Evolutionary conservation across 192 early-diverging fungal species (phyloP).

Genomic region (Helicostylum pulchrum): DNA sequence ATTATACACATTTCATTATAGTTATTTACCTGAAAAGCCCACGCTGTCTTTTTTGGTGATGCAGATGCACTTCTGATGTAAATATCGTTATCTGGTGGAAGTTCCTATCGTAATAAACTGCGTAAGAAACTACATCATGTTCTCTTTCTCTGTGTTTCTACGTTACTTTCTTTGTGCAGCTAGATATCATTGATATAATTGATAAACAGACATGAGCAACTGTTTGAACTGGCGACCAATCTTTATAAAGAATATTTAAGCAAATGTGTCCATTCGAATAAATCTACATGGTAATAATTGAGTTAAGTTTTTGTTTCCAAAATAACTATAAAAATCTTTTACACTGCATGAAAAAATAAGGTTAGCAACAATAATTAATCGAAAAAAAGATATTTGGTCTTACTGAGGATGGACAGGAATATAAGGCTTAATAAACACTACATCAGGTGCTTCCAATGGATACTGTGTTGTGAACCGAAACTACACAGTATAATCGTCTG

Average conservation of each 20-base stretch:
- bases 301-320: not conserved
- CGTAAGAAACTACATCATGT: not conserved
- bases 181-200: conserved; percentile 89
- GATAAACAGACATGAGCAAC: conserved; percentile 86
- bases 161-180: conserved; percentile 70
- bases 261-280: conserved; percentile 98
- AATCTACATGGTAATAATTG: conserved; percentile 34
- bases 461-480: conserved; percentile 74
- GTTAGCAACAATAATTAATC: not conserved
- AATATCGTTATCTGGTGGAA: conserved; percentile 54
- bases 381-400: conserved; percentile 10
- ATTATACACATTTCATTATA: not conserved
- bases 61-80: conserved; percentile 50
- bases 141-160: not conserved
- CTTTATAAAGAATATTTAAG: conserved; percentile 89
- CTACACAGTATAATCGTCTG: conserved; percentile 15
- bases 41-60: conserved; percentile 57
- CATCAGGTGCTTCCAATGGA: conserved; percentile 72
- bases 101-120: conserved; percentile 33
- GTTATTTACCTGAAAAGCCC: conserved; percentile 52
- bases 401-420: conserved; percentile 74
- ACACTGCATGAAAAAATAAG: conserved; percentile 14
- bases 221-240: conserved; percentile 93
- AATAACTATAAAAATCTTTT: not conserved
- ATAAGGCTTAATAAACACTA: conserved; percentile 55